phyloP scores from a whole-genome alignment of 2,329 filamentous ascomycete genomes.

The Pseudocercospora eumusae region DNA sequence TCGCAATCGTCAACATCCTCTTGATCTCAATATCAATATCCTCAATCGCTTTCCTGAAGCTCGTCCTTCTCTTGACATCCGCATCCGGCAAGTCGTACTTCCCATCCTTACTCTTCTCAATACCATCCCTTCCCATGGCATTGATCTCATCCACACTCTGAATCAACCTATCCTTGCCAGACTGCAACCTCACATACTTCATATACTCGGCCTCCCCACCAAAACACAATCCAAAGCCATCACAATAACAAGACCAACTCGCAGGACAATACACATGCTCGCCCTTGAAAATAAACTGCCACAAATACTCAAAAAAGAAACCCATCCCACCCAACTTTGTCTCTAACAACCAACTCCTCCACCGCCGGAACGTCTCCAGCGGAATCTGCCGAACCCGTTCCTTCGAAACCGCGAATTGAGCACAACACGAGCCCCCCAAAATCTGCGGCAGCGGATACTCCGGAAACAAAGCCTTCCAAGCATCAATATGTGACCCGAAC shows the following conservation, averaged over 20 bases:
- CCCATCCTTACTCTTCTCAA: neutral
- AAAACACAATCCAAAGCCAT: constrained; percentile 12
- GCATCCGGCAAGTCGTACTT: neutral
- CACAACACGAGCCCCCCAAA: constrained; percentile 34
- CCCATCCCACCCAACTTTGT: constrained; percentile 61
- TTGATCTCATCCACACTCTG: neutral
- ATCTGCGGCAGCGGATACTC: constrained; percentile 12
- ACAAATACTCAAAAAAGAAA: constrained; percentile 64
- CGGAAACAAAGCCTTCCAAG: constrained; percentile 10
- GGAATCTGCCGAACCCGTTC: constrained; percentile 54
- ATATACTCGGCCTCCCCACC: neutral
- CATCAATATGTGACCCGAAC: constrained; percentile 1
- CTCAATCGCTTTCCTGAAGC: constrained; percentile 1
- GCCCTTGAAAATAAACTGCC: constrained; percentile 49
- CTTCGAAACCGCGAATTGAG: constrained; percentile 64
- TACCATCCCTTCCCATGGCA: neutral
- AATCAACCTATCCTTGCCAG: constrained; percentile 3
- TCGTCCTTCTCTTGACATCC: neutral
- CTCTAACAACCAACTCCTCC: constrained; percentile 61
- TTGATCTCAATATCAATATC: constrained; percentile 10
- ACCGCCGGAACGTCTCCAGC: constrained; percentile 56
- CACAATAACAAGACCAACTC: constrained; percentile 3
- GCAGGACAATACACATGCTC: constrained; percentile 11
- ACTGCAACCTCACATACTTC: neutral
- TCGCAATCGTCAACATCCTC: neutral